Conservation (phyloP, 768 basidiomycete genomes). For the Coprinellus micaceus region DNA sequence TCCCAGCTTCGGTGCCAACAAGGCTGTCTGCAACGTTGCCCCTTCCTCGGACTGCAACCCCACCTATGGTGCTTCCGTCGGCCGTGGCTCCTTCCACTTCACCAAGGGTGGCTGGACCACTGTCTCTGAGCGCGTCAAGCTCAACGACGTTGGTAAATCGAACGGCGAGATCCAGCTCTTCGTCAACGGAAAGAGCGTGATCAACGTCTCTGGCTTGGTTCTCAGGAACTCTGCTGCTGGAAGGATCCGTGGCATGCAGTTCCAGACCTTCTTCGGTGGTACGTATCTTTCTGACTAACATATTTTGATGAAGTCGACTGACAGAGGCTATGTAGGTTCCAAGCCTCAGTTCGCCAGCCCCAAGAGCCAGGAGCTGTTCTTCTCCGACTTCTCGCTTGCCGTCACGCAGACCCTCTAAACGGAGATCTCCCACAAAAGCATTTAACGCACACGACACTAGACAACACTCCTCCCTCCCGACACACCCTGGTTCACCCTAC, state of each 20-base stretch:
- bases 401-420: conserved; percentile 45
- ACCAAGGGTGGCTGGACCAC: conserved; percentile 62
- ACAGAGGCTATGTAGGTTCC: conserved; percentile 19
- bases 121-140: conserved; percentile 64
- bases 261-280: conserved; percentile 82
- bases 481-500: background rate
- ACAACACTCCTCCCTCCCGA: background rate
- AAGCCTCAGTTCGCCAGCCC: conserved; percentile 42
- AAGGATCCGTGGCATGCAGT: conserved; percentile 61
- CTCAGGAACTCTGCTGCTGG: conserved; percentile 46
- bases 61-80: conserved; percentile 63
- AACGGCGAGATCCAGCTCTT: conserved; percentile 74
- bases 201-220: conserved; percentile 53
- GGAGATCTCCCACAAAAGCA: background rate
- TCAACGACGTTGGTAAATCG: conserved; percentile 66
- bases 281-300: conserved; percentile 16
- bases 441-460: background rate
- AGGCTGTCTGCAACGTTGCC: conserved; percentile 44
- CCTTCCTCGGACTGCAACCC: conserved; percentile 55
- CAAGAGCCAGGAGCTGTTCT: conserved; percentile 57
- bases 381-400: conserved; percentile 68
- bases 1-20: conserved; percentile 42
- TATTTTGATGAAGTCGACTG: background rate
- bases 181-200: conserved; percentile 60
- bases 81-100: conserved; percentile 66